These are phyloP conservation scores for Malania oleifera DNA, from an alignment of 164 flowering plant genomes.

Conservation along the genomic window DNA sequence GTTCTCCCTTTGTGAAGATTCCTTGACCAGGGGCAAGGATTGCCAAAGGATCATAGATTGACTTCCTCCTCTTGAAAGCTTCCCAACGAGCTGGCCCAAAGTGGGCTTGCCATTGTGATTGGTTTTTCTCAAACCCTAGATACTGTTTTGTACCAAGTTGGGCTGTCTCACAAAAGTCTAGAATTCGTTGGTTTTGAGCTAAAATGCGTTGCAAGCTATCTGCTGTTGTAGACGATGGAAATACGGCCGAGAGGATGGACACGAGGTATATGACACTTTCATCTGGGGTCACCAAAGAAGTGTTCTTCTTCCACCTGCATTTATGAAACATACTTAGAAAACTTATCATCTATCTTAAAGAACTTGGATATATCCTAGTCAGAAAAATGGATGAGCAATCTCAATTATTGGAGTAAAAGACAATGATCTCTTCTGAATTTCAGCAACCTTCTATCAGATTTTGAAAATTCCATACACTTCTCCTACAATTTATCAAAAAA, in stretches of 20 bases:
- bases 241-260: conserved; percentile 71
- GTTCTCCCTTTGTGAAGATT: no score
- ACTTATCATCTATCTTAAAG: no score
- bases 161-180: conserved; percentile 46
- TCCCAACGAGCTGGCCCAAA: conserved; percentile 79
- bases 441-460: no score
- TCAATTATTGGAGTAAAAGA: no score
- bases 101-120: conserved; percentile 71
- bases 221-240: conserved; percentile 49
- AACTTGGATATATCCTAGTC: no score
- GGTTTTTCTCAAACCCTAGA: conserved; percentile 62
- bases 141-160: conserved; percentile 66
- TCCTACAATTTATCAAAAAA: no score
- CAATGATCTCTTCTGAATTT: no score
- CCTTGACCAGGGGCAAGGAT: conserved; percentile 90
- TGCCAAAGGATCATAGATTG: conserved; percentile 71
- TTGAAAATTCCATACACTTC: no score
- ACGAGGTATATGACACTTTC: conserved; percentile 79
- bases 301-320: conserved; percentile 70
- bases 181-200: conserved; percentile 48
- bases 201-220: conserved; percentile 52
- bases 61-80: conserved; percentile 56
- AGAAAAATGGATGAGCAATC: no score
- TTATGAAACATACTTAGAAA: no score
- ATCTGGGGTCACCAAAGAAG: conserved; percentile 76